Conservation (phyloP, 805 yeast species). For the Metschnikowia reukaufii region DNA sequence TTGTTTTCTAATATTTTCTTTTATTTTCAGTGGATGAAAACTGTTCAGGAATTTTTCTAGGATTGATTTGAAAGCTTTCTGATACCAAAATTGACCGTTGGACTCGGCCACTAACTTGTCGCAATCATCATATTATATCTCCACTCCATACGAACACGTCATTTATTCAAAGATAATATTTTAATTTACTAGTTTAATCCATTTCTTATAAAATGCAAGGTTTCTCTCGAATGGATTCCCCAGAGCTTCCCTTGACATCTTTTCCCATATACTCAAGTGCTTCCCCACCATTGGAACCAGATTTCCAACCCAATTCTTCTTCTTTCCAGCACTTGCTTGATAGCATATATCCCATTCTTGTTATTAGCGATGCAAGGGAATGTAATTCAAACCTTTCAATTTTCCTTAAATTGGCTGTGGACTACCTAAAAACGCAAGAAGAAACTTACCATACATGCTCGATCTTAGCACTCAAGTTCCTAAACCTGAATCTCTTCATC, state of each 20-base stretch:
- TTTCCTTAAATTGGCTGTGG: slow-evolving; percentile 35
- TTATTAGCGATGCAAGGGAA: slow-evolving; percentile 40
- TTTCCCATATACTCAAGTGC: slow-evolving; percentile 1
- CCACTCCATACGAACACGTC: no score
- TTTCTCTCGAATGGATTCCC: slow-evolving; percentile 1
- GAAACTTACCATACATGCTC: slow-evolving; percentile 35
- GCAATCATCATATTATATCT: no score
- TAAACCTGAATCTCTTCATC: slow-evolving; percentile 39
- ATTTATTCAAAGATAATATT: no score
- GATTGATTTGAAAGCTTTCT: no score
- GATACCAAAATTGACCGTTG: no score
- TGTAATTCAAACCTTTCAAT: slow-evolving; percentile 40
- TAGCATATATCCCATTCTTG: slow-evolving; percentile 23
- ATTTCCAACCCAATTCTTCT: neutral
- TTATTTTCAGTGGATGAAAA: no score
- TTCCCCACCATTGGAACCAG: neutral
- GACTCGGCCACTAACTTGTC: no score
- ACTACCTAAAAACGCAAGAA: slow-evolving; percentile 23
- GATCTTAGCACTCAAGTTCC: slow-evolving; percentile 32
- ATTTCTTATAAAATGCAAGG: neutral
- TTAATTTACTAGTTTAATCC: neutral
- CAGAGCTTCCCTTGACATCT: slow-evolving; percentile 9
- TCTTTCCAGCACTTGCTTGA: slow-evolving; percentile 10
- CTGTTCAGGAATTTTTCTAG: no score
- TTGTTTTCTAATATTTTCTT: no score